Conservation (phyloP, 1,139 yeast species). For the Pichia sp. region DNA sequence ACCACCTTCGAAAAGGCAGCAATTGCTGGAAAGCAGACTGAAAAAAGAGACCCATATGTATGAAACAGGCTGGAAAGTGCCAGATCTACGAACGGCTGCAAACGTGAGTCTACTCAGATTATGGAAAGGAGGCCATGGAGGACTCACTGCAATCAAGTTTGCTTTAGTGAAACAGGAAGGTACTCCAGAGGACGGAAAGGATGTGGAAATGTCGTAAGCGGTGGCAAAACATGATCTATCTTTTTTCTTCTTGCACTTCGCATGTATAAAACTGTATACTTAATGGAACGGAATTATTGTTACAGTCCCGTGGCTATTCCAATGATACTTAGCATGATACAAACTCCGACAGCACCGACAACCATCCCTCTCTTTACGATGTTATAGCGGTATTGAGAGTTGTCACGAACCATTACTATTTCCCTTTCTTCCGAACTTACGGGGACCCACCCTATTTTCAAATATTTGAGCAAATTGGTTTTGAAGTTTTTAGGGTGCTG, state of each 20-base stretch:
- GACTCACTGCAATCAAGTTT: conserved; percentile 59
- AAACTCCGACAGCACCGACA: not conserved
- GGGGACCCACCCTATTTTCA: conserved; percentile 12
- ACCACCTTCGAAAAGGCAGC: conserved; percentile 71
- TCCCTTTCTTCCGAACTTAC: conserved; percentile 8
- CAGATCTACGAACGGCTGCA: conserved; percentile 60
- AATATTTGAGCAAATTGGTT: not conserved
- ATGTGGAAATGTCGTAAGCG: conserved; percentile 13
- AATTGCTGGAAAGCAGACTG: conserved; percentile 55
- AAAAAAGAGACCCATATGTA: conserved; percentile 60
- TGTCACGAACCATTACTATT: conserved; percentile 7
- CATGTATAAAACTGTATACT: conserved; percentile 54
- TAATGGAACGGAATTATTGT: conserved; percentile 82
- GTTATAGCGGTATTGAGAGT: not conserved
- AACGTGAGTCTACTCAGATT: conserved; percentile 56
- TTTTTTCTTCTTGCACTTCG: not conserved
- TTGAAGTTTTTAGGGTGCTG: conserved; percentile 4
- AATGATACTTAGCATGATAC: conserved; percentile 52
- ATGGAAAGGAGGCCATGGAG: conserved; percentile 86
- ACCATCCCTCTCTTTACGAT: not conserved
- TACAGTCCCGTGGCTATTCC: conserved; percentile 58
- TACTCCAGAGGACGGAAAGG: conserved; percentile 21
- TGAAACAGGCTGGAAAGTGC: conserved; percentile 65
- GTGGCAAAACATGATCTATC: not conserved
- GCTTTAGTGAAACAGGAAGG: conserved; percentile 35